A percentile compares a stretch with the other conserved stretches of the same genome.
phyloP scores from a whole-genome alignment of 345 rosid genomes.

The Psidium friedrichsthalianum region DNA sequence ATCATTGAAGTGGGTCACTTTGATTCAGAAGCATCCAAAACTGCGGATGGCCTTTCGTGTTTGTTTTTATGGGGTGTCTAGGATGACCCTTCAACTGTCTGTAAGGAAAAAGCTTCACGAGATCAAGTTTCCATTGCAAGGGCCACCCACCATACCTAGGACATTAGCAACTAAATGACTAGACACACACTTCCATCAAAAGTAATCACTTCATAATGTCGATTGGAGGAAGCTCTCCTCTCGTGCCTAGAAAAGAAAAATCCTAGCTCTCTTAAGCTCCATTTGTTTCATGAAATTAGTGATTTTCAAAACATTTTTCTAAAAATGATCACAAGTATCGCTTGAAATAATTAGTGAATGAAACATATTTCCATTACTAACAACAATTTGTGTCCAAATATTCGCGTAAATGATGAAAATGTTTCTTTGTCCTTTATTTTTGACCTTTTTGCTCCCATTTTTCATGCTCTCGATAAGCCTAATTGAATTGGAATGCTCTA shows the following conservation, averaged over 20 bases:
- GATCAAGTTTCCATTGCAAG: not conserved
- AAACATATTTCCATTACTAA: no score
- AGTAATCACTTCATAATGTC: not conserved
- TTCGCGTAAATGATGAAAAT: no score
- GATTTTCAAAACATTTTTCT: no score
- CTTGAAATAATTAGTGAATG: no score
- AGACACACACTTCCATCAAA: not conserved
- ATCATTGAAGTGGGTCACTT: not conserved
- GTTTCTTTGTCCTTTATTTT: no score
- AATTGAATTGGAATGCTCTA: constrained; percentile 6
- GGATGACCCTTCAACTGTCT: not conserved
- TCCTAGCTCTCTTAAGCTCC: not conserved
- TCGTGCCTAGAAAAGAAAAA: not conserved
- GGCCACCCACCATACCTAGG: not conserved
- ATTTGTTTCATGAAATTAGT: no score
- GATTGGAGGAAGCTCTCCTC: not conserved
- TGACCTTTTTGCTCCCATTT: no score
- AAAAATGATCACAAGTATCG: no score
- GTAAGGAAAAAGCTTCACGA: not conserved
- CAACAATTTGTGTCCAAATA: no score
- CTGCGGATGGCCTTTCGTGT: not conserved
- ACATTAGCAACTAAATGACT: not conserved
- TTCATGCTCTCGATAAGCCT: not conserved
- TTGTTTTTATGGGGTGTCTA: no score
- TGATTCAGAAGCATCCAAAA: not conserved